Evolutionary conservation across 371 early-diverging fungal species (phyloP).

Genomic region (Massospora cicadina): DNA sequence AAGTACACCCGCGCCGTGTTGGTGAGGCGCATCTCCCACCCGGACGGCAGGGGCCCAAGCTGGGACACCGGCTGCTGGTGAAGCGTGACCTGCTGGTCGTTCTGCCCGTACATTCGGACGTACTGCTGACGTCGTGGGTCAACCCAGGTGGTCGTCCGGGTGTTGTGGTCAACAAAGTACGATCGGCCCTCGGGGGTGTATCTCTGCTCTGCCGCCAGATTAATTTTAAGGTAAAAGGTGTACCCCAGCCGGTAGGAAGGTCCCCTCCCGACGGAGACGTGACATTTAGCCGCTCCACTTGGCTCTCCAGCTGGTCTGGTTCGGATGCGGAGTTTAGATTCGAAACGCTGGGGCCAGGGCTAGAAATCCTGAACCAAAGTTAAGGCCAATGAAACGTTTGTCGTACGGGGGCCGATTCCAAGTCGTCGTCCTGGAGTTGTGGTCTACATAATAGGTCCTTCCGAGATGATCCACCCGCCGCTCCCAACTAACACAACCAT

Average conservation of each 20-base stretch:
- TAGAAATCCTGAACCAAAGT: not conserved
- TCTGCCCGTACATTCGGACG: conserved; percentile 28
- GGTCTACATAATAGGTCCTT: conserved; percentile 53
- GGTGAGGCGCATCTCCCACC: conserved; percentile 96
- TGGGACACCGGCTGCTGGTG: conserved; percentile 52
- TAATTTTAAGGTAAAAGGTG: conserved; percentile 3
- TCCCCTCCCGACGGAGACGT: conserved; percentile 59
- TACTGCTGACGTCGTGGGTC: conserved; percentile 63
- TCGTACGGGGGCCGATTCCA: conserved; percentile 32
- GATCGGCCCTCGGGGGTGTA: conserved; percentile 77
- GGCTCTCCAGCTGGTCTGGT: conserved; percentile 14
- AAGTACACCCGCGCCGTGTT: conserved; percentile 81
- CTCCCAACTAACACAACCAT: conserved; percentile 51
- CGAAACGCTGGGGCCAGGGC: conserved; percentile 14
- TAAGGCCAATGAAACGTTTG: not conserved
- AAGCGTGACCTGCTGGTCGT: conserved; percentile 37
- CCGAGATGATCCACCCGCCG: conserved; percentile 43
- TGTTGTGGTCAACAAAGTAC: conserved; percentile 95
- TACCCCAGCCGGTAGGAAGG: conserved; percentile 88
- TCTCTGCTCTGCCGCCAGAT: conserved; percentile 37
- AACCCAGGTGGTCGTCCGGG: conserved; percentile 91
- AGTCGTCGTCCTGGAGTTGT: conserved; percentile 45
- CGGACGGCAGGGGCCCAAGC: conserved; percentile 77
- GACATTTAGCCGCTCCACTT: conserved; percentile 23
- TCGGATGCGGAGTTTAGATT: conserved; percentile 1